Percentiles rank a stretch among this genome's conserved stretches.
Conservation (phyloP, 2,329 filamentous ascomycete genomes). For the Aspergillus hortae region DNA sequence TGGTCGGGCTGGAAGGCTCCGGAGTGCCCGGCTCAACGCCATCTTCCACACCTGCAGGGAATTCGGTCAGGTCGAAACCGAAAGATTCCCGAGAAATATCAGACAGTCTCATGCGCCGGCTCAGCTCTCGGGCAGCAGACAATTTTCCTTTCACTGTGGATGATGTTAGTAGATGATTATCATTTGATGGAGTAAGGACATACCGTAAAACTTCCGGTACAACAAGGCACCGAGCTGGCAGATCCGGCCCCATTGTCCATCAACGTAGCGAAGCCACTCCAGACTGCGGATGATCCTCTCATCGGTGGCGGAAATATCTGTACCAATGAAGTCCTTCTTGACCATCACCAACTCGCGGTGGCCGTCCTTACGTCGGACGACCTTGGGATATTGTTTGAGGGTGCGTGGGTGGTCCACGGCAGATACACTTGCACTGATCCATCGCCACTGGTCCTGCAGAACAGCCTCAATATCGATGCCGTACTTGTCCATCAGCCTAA, state of each 20-base stretch:
- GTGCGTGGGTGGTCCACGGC: constrained; percentile 29
- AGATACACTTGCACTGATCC: constrained; percentile 35
- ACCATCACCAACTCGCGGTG: constrained; percentile 60
- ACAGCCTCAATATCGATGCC: constrained; percentile 70
- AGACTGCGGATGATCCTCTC: constrained; percentile 75
- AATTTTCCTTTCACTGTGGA: constrained; percentile 37
- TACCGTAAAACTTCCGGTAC: constrained; percentile 83
- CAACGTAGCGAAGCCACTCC: constrained; percentile 78
- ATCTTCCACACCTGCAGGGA: constrained; percentile 19
- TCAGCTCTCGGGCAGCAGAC: constrained; percentile 53
- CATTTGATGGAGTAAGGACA: constrained; percentile 20
- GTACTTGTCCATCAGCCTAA: constrained; percentile 72
- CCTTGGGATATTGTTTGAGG: constrained; percentile 32
- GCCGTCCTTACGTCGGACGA: constrained; percentile 51
- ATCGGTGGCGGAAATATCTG: constrained; percentile 55
- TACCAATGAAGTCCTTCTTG: constrained; percentile 67
- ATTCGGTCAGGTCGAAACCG: constrained; percentile 35
- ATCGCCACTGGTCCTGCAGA: constrained; percentile 63
- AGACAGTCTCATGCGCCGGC: constrained; percentile 49
- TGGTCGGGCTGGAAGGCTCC: constrained; percentile 31
- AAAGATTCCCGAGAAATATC: constrained; percentile 42
- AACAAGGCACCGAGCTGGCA: constrained; percentile 66
- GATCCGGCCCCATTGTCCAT: constrained; percentile 67
- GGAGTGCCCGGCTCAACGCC: constrained; percentile 20
- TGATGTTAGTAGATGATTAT: constrained; percentile 4